These are phyloP conservation scores for Corynespora cassiicola DNA, from an alignment of 2,329 filamentous ascomycete species.

Conservation along the genomic window DNA sequence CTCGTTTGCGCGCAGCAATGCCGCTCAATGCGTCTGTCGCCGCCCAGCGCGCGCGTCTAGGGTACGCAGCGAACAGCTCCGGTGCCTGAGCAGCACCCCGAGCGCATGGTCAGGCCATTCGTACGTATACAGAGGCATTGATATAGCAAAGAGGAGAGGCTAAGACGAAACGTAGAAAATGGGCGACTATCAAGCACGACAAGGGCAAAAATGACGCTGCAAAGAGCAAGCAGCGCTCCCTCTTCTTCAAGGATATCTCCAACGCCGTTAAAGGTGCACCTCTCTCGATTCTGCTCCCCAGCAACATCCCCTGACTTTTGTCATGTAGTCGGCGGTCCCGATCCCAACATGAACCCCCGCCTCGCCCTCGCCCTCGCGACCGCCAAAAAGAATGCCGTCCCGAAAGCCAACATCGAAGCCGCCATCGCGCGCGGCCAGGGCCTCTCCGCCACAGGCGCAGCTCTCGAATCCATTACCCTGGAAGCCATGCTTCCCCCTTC, in stretches of 20 bases:
- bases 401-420: constrained; percentile 82
- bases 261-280: constrained; percentile 74
- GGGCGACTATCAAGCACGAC: constrained; percentile 95
- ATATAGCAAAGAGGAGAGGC: neutral
- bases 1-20: constrained; percentile 12
- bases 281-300: neutral
- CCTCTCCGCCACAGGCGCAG: constrained; percentile 73
- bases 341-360: constrained; percentile 76
- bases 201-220: constrained; percentile 85
- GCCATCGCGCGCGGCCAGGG: constrained; percentile 91
- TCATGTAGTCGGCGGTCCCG: constrained; percentile 67
- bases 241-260: constrained; percentile 75
- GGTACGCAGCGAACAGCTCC: constrained; percentile 24
- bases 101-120: constrained; percentile 39
- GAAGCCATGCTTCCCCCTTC: constrained; percentile 81
- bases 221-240: constrained; percentile 74
- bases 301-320: constrained; percentile 19
- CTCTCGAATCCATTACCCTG: constrained; percentile 78
- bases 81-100: constrained; percentile 36
- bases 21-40: constrained; percentile 26
- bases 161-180: constrained; percentile 68
- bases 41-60: constrained; percentile 12
- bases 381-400: constrained; percentile 86
- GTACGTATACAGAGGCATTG: constrained; percentile 21
- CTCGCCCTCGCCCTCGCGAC: constrained; percentile 74